Base-by-base conservation (phyloP, 371 early-diverging fungal genomes). In the Syncephalastrum racemosum region DNA sequence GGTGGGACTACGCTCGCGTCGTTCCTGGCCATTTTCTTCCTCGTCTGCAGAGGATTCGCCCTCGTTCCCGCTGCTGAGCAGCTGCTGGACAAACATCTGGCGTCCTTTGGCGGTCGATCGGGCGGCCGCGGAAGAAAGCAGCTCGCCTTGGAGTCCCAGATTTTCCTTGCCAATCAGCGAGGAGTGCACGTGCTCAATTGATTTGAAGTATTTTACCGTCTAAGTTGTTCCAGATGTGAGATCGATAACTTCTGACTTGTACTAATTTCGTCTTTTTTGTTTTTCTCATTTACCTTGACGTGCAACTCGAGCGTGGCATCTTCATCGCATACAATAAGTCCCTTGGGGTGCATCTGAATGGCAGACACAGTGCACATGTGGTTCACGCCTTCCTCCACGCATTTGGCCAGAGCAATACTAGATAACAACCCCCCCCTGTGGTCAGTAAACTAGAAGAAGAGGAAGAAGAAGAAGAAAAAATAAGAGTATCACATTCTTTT, bases 311-410 rank as follows among this genome's bases (percentile, higher is more conserved):
- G 68, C 1, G 93, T 92, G 15, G 94, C 90, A 62, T 93, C 94
- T 71, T 93, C 94, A 70, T 93, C 94, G 63, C 93, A 92, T 19
- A 92, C 91, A 69, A 93, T 81, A 74, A 93, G 78, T n/a, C 91
- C 89, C 52, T 88, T 87, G 40, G 92, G 91, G 57, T 93, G 94
- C 62, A 90, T 71, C 69, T 93, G 94, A 54, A 93, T 85, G n/a
- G 91, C 91, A 18, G 91, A 90, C 51, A 93, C 91, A 8, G 94
- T 93, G 91, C 92, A 92, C 94, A 92, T 92, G 73, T 91, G 92
- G 73, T 92, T 92, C 47, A 92, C 90, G 1, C 85, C 85, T 46
- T 90, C 90, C 63, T 93, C 94, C 24, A 93, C 88, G 65, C 92
- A 91, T 74, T 91, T 90, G 56, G 91, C 86, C 39, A 92, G 66